Conservation (phyloP, 331 rosid genomes). For the Acacia concinna region DNA sequence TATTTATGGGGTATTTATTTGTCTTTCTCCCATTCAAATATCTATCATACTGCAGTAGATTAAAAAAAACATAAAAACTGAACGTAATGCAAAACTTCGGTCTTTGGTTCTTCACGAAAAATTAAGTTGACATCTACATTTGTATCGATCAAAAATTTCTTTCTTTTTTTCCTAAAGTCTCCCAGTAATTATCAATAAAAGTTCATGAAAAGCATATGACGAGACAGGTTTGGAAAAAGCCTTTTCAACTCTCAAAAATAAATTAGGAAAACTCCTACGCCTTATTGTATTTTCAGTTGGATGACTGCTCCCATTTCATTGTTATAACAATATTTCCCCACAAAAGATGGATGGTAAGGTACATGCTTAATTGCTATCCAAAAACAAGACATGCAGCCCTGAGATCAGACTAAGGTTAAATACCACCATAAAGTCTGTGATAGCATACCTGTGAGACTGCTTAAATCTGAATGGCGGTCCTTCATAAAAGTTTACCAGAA, state of each 20-base stretch:
- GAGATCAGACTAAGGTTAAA: background rate
- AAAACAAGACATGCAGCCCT: background rate
- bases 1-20: too few relatives aligned
- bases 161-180: background rate
- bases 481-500: conserved; percentile 85
- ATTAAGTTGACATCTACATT: background rate
- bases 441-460: conserved; percentile 71
- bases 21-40: too few relatives aligned
- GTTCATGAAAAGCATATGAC: background rate
- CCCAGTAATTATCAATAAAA: background rate
- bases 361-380: background rate
- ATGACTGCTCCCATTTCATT: background rate
- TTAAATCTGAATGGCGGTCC: conserved; percentile 97
- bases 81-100: background rate
- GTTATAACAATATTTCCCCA: background rate
- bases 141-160: background rate
- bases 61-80: background rate
- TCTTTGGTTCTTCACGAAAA: background rate
- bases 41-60: background rate
- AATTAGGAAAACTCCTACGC: background rate
- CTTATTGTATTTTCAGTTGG: background rate
- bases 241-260: background rate
- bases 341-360: conserved; percentile 1
- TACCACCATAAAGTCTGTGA: background rate
- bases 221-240: background rate